Conservation (phyloP, 148 eudicot species). For the Talinum fruticosum region DNA sequence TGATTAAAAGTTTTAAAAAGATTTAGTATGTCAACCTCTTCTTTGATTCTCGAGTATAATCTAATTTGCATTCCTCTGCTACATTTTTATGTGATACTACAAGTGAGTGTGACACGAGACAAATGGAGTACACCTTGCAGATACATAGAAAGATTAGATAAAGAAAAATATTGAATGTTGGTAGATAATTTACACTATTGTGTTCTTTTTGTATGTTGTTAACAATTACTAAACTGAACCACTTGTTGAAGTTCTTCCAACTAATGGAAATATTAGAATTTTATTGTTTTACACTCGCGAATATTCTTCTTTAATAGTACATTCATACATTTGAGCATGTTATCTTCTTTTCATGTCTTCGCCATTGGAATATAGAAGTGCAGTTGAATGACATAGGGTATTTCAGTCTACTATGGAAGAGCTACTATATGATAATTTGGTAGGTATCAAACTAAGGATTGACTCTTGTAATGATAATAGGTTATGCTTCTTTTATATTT, state of each 20-base stretch:
- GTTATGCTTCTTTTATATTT: background rate
- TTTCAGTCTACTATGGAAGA: too few species aligned
- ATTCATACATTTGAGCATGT: too few species aligned
- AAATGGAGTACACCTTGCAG: background rate
- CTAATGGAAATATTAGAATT: background rate
- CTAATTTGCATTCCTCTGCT: constrained; percentile 54
- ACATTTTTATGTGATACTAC: constrained; percentile 70
- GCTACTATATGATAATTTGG: background rate
- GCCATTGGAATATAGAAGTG: too few species aligned
- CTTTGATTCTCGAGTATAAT: background rate
- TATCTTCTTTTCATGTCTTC: too few species aligned
- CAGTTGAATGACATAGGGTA: too few species aligned
- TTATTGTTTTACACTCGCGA: background rate
- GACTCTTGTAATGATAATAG: background rate
- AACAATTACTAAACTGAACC: background rate
- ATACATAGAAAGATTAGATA: background rate
- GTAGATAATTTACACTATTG: too few species aligned
- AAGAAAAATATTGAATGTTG: background rate
- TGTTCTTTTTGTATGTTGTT: background rate
- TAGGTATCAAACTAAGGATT: background rate
- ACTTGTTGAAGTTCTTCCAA: background rate
- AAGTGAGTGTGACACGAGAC: constrained; percentile 46
- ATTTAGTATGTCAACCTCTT: background rate
- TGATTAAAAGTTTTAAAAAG: constrained; percentile 9
- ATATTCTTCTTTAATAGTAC: background rate